Evolutionary conservation across 176 grass and related monocot genomes (phyloP).

Genomic region (Dactylis glomerata): DNA sequence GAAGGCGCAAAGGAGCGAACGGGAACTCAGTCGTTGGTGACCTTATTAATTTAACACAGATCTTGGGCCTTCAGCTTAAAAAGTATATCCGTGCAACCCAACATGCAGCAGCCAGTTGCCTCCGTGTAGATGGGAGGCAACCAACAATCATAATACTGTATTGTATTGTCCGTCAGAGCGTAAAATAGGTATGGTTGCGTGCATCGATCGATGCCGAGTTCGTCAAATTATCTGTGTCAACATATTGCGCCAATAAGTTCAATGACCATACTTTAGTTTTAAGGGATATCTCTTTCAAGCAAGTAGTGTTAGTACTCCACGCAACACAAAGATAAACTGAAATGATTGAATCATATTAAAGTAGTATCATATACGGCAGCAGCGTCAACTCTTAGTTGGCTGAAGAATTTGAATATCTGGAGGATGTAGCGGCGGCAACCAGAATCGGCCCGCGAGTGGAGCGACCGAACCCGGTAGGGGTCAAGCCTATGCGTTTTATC

Average conservation of each 20-base stretch:
- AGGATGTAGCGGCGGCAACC: not conserved
- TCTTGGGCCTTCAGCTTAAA: too few species aligned
- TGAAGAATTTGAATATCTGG: not conserved
- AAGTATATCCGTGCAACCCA: not conserved
- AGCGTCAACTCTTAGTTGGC: not conserved
- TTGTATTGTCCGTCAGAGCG: too few species aligned
- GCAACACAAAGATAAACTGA: not conserved
- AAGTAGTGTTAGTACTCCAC: not conserved
- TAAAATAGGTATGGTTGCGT: not conserved
- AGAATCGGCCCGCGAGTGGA: too few species aligned
- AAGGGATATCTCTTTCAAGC: too few species aligned
- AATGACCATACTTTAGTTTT: not conserved
- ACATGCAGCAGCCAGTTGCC: not conserved
- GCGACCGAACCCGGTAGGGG: too few species aligned
- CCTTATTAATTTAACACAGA: too few species aligned
- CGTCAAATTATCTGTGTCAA: too few species aligned
- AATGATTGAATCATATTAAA: not conserved
- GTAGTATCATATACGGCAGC: not conserved
- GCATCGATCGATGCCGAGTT: not conserved
- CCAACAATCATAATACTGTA: too few species aligned
- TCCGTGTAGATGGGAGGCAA: too few species aligned
- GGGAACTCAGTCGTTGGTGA: too few species aligned
- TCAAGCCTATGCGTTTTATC: too few species aligned
- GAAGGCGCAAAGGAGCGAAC: not conserved
- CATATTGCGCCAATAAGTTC: too few species aligned